phyloP scores from a whole-genome alignment of 257 asterid genomes.

The Jacaranda copaia region DNA sequence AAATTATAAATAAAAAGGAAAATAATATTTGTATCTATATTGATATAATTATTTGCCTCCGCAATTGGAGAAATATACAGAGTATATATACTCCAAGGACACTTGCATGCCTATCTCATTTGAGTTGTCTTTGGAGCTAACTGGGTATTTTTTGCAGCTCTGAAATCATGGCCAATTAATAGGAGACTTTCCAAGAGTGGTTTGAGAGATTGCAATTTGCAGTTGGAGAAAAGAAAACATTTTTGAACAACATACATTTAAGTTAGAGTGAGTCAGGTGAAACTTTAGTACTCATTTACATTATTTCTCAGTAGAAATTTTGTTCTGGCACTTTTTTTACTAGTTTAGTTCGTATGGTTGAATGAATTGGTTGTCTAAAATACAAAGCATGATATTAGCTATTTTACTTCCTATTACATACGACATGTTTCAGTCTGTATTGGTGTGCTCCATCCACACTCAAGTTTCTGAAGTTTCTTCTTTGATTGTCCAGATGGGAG shows the following conservation, averaged over 20 bases:
- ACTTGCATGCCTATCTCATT: neutral
- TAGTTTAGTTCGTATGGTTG: neutral
- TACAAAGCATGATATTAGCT: no score
- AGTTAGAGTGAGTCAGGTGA: neutral
- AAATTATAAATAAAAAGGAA: neutral
- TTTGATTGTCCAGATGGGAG: slow-evolving; percentile 46
- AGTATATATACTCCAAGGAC: neutral
- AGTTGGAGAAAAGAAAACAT: neutral
- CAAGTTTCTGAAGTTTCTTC: slow-evolving; percentile 10
- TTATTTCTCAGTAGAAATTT: neutral
- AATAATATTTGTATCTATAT: neutral
- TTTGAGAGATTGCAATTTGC: neutral
- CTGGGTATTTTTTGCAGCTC: neutral
- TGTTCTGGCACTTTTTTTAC: neutral
- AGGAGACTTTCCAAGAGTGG: neutral
- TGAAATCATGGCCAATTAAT: neutral
- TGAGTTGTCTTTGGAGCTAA: neutral
- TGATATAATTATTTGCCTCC: neutral
- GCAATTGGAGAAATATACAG: neutral
- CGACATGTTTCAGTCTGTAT: slow-evolving; percentile 14
- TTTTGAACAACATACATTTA: neutral
- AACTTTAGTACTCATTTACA: neutral
- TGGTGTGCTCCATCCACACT: slow-evolving; percentile 3
- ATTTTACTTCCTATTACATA: neutral
- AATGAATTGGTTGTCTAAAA: neutral